Evolutionary conservation across 768 basidiomycete genomes (phyloP), one percentile per base, ranked within the genome.

Genomic region (Scleroderma bovista): DNA sequence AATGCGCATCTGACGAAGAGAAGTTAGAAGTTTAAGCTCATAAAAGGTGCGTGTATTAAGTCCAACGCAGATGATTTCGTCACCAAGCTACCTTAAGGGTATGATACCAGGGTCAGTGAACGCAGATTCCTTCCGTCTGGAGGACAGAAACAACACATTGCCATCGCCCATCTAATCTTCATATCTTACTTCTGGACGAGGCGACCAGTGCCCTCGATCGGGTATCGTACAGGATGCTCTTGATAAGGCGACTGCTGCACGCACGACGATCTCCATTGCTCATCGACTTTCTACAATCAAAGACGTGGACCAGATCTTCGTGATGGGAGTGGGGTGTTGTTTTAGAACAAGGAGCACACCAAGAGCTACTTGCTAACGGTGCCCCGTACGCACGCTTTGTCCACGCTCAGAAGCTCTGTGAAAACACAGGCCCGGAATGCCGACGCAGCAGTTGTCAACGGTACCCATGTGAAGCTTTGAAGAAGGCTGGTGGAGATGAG

Each of bases 21-120:
- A 86, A 90, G n/a, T n/a, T n/a, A n/a, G n/a, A n/a, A n/a, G 67
- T 78, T 86, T 47, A 75, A 73, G 36, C 67, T 93, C 19, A 79
- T 94, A 70, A 86, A 88, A 68, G 83, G 88, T 45, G 92, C 92
- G 2, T 91, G 88, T 56, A 70, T 91, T 68, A 91, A 92, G 63
- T 83, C 92, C 3, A 94, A 94, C 58, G 91, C 90, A 1, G 86
- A 94, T 56, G 84, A 83, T 16, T 94, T 93, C 66, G 83, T 94
- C 55, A 73, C 72, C 51, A 88, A 88, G 59, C 69, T 94, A 3
- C 89, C 92, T 0, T 64, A 81, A 15, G 88, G 88, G 2, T 94
- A 93, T 59, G 85, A 92, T 34, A 94, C 91, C 11, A 73, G 89
- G 74, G 90, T 93, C 29, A 91, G 90, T 32, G 91, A 94, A 66